Conservation (phyloP, 768 basidiomycete species). For the Sistotremastrum suecicum region DNA sequence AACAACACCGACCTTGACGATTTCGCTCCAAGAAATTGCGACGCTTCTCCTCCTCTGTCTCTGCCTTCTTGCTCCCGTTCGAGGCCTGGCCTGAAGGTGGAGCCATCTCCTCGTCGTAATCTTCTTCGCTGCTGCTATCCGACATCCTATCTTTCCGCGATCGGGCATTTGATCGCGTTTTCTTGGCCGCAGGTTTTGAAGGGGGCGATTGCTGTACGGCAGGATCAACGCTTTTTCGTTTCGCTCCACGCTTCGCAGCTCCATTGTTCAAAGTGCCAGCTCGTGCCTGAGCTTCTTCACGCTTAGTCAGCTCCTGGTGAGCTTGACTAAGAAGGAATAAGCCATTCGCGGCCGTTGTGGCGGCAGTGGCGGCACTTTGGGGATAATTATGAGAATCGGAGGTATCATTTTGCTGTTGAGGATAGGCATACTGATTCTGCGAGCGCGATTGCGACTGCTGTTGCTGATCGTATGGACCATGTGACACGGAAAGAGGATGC, state of each 20-base stretch:
- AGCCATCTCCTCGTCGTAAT: constrained; percentile 18
- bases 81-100: constrained; percentile 13
- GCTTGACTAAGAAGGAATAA: constrained; percentile 90
- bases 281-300: constrained; percentile 72
- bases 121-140: constrained; percentile 15
- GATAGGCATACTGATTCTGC: constrained; percentile 4
- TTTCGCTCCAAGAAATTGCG: constrained; percentile 95
- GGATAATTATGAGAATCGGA: constrained; percentile 13
- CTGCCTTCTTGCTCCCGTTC: constrained; percentile 52
- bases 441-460: constrained; percentile 4
- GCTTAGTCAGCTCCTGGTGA: constrained; percentile 90
- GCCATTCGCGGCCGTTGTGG: constrained; percentile 73
- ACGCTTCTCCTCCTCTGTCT: constrained; percentile 97
- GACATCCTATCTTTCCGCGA: constrained; percentile 14
- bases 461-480: constrained; percentile 10
- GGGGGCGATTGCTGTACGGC: constrained; percentile 9
- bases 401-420: constrained; percentile 2
- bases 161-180: constrained; percentile 3
- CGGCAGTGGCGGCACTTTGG: constrained; percentile 36
- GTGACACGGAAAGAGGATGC: constrained; percentile 22
- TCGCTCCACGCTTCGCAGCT: constrained; percentile 39
- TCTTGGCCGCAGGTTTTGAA: not conserved
- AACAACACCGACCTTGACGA: constrained; percentile 62
- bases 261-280: constrained; percentile 22
- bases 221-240: constrained; percentile 52